These are phyloP conservation scores for Stellera chamaejasme DNA, from an alignment of 345 rosid species.

Conservation along the genomic window DNA sequence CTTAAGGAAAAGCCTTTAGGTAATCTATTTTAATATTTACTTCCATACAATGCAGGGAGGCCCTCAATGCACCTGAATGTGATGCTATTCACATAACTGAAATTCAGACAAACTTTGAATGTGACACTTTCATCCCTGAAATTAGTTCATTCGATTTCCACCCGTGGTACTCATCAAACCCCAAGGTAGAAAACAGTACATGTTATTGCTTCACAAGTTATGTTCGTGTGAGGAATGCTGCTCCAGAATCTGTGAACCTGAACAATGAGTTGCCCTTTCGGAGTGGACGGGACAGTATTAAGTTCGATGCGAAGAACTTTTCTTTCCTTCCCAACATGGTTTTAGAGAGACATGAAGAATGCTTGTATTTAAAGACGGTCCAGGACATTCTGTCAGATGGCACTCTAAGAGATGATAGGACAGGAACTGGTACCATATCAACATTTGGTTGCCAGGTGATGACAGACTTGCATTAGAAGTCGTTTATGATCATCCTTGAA, in stretches of 20 bases:
- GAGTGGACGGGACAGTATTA: conserved; percentile 20
- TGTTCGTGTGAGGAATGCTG: conserved; percentile 60
- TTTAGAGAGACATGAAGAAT: conserved; percentile 74
- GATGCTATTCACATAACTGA: conserved; percentile 88
- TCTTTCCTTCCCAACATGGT: conserved; percentile 66
- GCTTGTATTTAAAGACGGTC: conserved; percentile 55
- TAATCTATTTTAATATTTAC: neutral
- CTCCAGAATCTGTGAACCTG: conserved; percentile 24
- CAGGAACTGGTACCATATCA: conserved; percentile 83
- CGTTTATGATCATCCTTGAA: conserved; percentile 7
- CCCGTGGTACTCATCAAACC: conserved; percentile 88
- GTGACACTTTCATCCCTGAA: conserved; percentile 85
- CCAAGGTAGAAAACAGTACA: conserved; percentile 51
- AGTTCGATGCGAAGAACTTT: conserved; percentile 52
- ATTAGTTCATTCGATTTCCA: conserved; percentile 61
- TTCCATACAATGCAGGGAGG: conserved; percentile 46
- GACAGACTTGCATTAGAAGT: neutral
- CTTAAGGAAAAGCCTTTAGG: too few species aligned
- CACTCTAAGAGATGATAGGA: conserved; percentile 55
- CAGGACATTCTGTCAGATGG: conserved; percentile 60
- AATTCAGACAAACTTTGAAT: conserved; percentile 59
- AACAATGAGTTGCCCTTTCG: conserved; percentile 23
- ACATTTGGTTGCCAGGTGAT: conserved; percentile 86
- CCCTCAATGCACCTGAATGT: conserved; percentile 67
- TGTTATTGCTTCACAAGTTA: conserved; percentile 56